These are phyloP conservation scores for Arabidopsis thaliana DNA, from an alignment of 345 rosid genomes.

Conservation along the genomic window DNA sequence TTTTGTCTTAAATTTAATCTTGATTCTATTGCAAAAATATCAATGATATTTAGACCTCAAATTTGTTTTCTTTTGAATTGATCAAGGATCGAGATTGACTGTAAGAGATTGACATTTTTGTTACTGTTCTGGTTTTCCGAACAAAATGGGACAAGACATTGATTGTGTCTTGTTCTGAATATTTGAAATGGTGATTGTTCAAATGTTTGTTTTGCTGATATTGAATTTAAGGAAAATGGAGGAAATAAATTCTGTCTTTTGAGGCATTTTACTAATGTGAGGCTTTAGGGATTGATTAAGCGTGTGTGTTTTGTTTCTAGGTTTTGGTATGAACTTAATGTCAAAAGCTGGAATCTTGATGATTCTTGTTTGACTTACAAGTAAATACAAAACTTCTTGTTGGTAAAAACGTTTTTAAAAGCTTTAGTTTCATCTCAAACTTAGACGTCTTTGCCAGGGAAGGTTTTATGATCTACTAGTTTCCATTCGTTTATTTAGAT, in stretches of 20 bases:
- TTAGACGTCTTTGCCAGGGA: constrained; percentile 11
- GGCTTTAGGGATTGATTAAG: constrained; percentile 4
- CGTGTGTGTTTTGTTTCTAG: constrained; percentile 13
- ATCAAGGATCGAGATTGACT: constrained; percentile 21
- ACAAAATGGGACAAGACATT: background rate
- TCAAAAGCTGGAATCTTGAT: constrained; percentile 28
- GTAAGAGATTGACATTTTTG: background rate
- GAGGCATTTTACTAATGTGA: background rate
- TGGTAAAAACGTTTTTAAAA: constrained; percentile 3
- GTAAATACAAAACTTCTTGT: constrained; percentile 27
- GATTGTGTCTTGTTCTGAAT: constrained; percentile 18
- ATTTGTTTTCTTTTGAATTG: background rate
- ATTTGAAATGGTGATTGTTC: background rate
- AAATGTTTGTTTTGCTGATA: background rate
- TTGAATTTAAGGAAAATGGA: constrained; percentile 5
- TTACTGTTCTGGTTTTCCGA: background rate
- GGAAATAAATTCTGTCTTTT: background rate
- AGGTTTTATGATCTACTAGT: constrained; percentile 12
- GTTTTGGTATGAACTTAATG: constrained; percentile 1
- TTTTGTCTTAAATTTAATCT: background rate
- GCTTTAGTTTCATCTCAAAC: constrained; percentile 28
- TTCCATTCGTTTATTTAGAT: constrained; percentile 23
- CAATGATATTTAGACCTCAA: background rate
- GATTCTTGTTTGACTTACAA: constrained; percentile 37
- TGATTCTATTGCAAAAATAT: background rate